These are phyloP conservation scores for Malassezia sympodialis DNA, from an alignment of 1,284 basidiomycete species.

Conservation along the genomic window DNA sequence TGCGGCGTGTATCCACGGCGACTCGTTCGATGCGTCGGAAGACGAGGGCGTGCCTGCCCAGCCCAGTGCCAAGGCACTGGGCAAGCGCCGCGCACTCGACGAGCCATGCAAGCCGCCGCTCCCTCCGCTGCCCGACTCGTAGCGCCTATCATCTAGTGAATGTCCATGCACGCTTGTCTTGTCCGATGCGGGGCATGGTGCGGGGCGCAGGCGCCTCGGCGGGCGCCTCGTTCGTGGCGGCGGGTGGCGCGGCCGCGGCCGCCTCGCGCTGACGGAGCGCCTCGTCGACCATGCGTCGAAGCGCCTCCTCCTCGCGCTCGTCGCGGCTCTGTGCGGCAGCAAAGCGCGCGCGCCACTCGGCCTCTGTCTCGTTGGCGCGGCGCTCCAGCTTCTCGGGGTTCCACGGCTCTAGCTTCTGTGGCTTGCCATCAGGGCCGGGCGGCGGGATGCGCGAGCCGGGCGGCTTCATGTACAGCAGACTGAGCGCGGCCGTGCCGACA, in stretches of 20 bases:
- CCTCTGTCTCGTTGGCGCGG: background rate
- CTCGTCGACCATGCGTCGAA: slow-evolving; percentile 12
- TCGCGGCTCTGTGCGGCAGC: slow-evolving; percentile 8
- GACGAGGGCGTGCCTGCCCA: background rate
- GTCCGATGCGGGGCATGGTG: slow-evolving; percentile 7
- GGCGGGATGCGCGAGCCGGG: slow-evolving; percentile 18
- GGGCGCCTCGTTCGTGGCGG: background rate
- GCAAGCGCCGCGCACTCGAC: slow-evolving; percentile 16
- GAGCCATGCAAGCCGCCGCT: background rate
- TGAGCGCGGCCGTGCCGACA: slow-evolving; percentile 35
- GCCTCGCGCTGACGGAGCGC: slow-evolving; percentile 3
- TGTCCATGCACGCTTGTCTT: slow-evolving; percentile 16
- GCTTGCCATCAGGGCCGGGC: slow-evolving; percentile 20
- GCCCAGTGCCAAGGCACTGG: slow-evolving; percentile 14
- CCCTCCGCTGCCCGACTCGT: background rate
- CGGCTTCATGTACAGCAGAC: slow-evolving; percentile 29
- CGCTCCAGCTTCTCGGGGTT: slow-evolving; percentile 13
- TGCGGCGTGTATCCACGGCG: background rate
- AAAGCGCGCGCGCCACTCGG: slow-evolving; percentile 10
- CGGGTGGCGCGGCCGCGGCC: no score
- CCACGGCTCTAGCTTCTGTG: slow-evolving; percentile 3
- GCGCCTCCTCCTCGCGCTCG: slow-evolving; percentile 8
- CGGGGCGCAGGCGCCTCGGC: background rate
- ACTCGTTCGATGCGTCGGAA: background rate
- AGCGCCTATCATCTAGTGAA: background rate